These are phyloP conservation scores for Biscogniauxia sp. DNA, from an alignment of 2,329 filamentous ascomycete genomes.

Conservation along the genomic window DNA sequence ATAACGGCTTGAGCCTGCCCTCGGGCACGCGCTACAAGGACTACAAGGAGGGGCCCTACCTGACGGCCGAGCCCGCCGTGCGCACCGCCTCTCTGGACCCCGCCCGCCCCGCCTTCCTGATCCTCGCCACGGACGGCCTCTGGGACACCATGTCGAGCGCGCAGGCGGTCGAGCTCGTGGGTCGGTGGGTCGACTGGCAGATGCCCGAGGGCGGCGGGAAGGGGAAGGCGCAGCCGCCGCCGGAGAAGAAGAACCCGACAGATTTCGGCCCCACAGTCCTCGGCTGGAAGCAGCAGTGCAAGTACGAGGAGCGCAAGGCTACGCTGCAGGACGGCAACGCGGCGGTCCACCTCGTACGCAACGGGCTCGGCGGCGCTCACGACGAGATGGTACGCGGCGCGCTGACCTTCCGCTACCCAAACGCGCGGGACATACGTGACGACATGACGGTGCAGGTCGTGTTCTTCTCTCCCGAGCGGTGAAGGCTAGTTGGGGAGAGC, in stretches of 20 bases:
- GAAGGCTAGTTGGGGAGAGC: background rate
- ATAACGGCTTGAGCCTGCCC: constrained; percentile 41
- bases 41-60: constrained; percentile 59
- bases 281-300: constrained; percentile 25
- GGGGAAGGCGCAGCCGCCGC: constrained; percentile 4
- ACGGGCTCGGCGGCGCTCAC: constrained; percentile 75
- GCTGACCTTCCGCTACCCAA: constrained; percentile 68
- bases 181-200: constrained; percentile 47
- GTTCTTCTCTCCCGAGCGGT: constrained; percentile 58
- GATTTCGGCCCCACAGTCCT: constrained; percentile 25
- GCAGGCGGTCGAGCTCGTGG: constrained; percentile 57
- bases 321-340: constrained; percentile 78
- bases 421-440: constrained; percentile 63
- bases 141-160: constrained; percentile 61
- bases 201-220: constrained; percentile 15
- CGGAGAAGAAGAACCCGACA: background rate
- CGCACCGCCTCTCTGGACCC: constrained; percentile 52
- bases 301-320: constrained; percentile 56
- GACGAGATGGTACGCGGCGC: constrained; percentile 71
- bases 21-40: constrained; percentile 42
- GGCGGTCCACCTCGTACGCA: constrained; percentile 77
- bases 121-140: constrained; percentile 65
- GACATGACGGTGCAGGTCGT: constrained; percentile 84
- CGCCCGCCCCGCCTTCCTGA: constrained; percentile 54
- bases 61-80: constrained; percentile 65